Base-by-base conservation (phyloP, 2,329 filamentous ascomycete species). In the Aulographum hederae region DNA sequence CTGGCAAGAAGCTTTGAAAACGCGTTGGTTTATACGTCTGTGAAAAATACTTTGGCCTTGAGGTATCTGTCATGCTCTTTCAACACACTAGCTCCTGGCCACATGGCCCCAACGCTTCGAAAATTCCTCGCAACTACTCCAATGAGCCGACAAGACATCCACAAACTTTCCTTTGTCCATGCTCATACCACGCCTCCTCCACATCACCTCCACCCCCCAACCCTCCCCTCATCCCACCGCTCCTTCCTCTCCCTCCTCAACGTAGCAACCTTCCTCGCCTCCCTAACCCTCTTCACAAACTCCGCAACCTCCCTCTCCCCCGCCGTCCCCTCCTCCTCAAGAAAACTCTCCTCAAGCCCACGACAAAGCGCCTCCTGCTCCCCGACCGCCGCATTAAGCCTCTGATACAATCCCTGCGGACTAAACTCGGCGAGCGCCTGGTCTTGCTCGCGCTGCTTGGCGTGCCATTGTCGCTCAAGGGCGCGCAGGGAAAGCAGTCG, bases 161-260 rank as follows among this genome's bases (percentile, higher is more conserved):
- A n/a, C n/a, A n/a, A n/a, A n/a, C n/a, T n/a, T n/a, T n/a, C n/a
- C n/a, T n/a, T n/a, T n/a, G n/a, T n/a, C n/a, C n/a, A n/a, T n/a
- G n/a, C n/a, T n/a, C n/a, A n/a, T n/a, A n/a, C n/a, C n/a, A n/a
- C n/a, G n/a, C n/a, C n/a, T 25, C 13, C 21, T 25, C 21, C 13
- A 10, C 28, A 23, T 71, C 60, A 86, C 46, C 86, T 69, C 89
- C 89, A 95, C 1, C 89, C 89, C 8, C 86, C 86, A 20, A 95
- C 86, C 41, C 86, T 66, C 16, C 86, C 84, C 55, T 95, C 86
- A 50, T 95, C 89, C 89, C 89, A 95, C 43, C 89, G 67, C 45
- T 84, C 78, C 53, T 85, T 92, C 41, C 81, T 69, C 59, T 95
- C 89, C 46, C 76, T 73, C 35, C 89, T 66, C 33, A 85, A 60